Evolutionary conservation across 2,329 filamentous ascomycete species (phyloP).

Genomic region (Cladosporium sp.): DNA sequence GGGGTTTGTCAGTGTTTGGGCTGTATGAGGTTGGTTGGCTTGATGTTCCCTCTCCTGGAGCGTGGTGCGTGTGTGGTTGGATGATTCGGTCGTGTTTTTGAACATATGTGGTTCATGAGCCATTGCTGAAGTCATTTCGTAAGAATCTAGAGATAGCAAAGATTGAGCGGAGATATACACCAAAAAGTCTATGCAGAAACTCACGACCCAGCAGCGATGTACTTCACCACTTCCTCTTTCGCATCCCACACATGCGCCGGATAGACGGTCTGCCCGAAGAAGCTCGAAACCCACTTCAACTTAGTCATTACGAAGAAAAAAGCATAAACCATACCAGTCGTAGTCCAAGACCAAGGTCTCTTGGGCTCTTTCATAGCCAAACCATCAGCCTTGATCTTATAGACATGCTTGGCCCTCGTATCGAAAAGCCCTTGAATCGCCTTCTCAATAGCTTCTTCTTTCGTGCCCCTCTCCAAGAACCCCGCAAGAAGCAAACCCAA

Average conservation of each 20-base stretch:
- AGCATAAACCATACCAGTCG: neutral
- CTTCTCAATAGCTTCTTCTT: constrained; percentile 15
- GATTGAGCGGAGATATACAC: neutral
- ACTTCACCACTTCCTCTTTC: neutral
- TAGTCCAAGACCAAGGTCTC: constrained; percentile 4
- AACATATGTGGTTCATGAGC: no score
- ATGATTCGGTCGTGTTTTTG: no score
- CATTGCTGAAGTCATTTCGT: no score
- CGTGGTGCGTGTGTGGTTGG: no score
- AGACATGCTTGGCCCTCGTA: neutral
- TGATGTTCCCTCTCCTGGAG: no score
- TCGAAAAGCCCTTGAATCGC: constrained; percentile 18
- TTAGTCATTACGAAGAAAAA: constrained; percentile 7
- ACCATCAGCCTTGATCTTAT: neutral
- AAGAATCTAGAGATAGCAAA: no score
- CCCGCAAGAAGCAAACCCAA: constrained; percentile 29
- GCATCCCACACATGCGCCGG: constrained; percentile 1
- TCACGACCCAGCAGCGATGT: neutral
- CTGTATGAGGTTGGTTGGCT: no score
- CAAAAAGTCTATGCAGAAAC: neutral
- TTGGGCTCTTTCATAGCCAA: constrained; percentile 1
- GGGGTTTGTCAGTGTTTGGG: no score
- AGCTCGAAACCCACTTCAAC: neutral
- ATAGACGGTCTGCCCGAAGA: neutral
- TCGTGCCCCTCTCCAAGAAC: neutral